Evolutionary conservation across 441 rosid species (phyloP).

Genomic region (Arabidopsis hybrid): DNA sequence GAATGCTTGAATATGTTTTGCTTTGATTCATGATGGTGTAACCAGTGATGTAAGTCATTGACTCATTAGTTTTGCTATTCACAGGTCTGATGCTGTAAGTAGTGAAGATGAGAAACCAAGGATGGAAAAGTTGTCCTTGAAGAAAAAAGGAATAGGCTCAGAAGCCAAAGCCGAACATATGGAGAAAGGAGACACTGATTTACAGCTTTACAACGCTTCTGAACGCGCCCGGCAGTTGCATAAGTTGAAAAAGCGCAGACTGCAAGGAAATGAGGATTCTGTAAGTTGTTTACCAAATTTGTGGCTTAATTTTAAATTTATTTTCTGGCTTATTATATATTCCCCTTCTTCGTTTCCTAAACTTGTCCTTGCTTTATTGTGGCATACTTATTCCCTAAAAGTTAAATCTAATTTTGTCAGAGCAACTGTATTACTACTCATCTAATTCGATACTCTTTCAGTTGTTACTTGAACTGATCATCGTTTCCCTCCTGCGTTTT

Average conservation of each 20-base stretch:
- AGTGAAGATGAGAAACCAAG: conserved; percentile 69
- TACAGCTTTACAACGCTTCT: conserved; percentile 75
- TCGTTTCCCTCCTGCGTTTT: conserved; percentile 22
- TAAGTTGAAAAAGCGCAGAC: conserved; percentile 89
- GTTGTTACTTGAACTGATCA: conserved; percentile 6
- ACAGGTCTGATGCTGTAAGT: conserved; percentile 57
- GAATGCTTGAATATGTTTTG: conserved; percentile 6
- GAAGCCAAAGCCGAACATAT: conserved; percentile 83
- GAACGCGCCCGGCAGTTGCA: conserved; percentile 82
- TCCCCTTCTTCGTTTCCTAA: conserved; percentile 21
- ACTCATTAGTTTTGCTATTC: conserved; percentile 21
- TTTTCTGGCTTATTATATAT: no score
- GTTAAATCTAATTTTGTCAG: neutral
- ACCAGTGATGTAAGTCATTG: conserved; percentile 25
- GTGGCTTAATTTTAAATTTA: neutral
- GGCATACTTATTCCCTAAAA: conserved; percentile 13
- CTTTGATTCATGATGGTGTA: conserved; percentile 16
- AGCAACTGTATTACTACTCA: conserved; percentile 1
- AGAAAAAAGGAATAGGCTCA: conserved; percentile 90
- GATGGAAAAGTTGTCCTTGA: conserved; percentile 79
- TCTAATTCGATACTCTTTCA: neutral
- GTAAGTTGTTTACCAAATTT: conserved; percentile 52
- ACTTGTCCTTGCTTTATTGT: neutral
- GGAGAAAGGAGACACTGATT: conserved; percentile 77
- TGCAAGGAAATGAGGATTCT: conserved; percentile 90